Percentiles rank a stretch among this genome's conserved stretches.
phyloP scores from a whole-genome alignment of 352 stramenopile species.

The Peronospora tabacina region DNA sequence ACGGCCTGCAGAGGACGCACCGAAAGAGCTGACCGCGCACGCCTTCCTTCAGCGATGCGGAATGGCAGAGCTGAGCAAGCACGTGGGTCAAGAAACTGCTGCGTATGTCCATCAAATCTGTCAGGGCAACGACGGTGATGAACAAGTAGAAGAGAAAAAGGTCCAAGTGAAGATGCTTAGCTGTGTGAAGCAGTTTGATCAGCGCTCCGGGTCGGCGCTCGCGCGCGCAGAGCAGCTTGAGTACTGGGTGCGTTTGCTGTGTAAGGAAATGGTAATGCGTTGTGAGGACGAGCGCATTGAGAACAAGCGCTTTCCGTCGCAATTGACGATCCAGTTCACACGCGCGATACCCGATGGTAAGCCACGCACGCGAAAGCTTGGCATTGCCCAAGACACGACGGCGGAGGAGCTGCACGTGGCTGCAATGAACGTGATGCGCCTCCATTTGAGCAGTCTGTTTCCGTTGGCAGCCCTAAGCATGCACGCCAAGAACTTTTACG shows the following conservation, averaged over 20 bases:
- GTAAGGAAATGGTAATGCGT: constrained; percentile 68
- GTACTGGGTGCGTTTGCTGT: constrained; percentile 71
- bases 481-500: constrained; percentile 63
- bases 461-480: constrained; percentile 50
- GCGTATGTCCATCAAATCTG: constrained; percentile 50
- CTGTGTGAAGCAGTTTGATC: constrained; percentile 76
- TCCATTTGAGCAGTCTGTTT: constrained; percentile 47
- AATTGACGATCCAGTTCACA: constrained; percentile 48
- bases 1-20: constrained; percentile 7
- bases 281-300: constrained; percentile 71
- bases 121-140: constrained; percentile 52
- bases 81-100: constrained; percentile 58
- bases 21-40: constrained; percentile 30
- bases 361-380: constrained; percentile 39
- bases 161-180: constrained; percentile 54
- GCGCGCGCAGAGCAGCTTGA: constrained; percentile 45
- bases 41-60: constrained; percentile 49
- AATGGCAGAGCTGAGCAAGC: constrained; percentile 40
- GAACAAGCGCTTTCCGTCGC: constrained; percentile 68
- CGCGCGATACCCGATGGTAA: constrained; percentile 36
- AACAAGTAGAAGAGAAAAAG: constrained; percentile 70
- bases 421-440: constrained; percentile 44
- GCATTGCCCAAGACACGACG: constrained; percentile 48
- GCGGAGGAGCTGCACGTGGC: constrained; percentile 48
- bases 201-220: constrained; percentile 41